Conservation (phyloP, 371 early-diverging fungal genomes). For the Mortierella sp. region DNA sequence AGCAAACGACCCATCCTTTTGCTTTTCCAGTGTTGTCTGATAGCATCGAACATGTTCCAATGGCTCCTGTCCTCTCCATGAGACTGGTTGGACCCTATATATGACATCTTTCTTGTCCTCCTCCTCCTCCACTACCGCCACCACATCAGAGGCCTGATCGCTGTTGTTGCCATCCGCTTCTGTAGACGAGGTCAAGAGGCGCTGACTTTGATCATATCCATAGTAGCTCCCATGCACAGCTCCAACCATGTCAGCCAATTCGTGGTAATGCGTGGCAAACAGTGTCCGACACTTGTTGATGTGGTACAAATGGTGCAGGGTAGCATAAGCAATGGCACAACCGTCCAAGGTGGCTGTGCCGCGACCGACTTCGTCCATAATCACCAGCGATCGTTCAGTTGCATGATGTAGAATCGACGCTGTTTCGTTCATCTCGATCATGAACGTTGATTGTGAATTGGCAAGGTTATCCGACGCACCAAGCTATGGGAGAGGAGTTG, state of each 20-base stretch:
- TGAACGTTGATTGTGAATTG: conserved; percentile 95
- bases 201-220: background rate
- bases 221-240: conserved; percentile 24
- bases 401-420: conserved; percentile 88
- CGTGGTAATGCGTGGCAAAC: conserved; percentile 98
- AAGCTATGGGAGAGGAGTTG: no score
- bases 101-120: background rate
- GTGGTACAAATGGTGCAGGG: conserved; percentile 81
- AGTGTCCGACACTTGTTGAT: conserved; percentile 61
- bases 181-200: background rate
- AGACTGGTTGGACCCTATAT: background rate
- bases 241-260: conserved; percentile 63
- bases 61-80: conserved; percentile 32
- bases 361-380: conserved; percentile 98
- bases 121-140: background rate
- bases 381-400: conserved; percentile 81
- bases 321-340: conserved; percentile 89
- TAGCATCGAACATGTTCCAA: conserved; percentile 59
- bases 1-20: conserved; percentile 57
- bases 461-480: conserved; percentile 80
- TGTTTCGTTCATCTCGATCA: conserved; percentile 98
- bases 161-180: no score
- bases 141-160: no score
- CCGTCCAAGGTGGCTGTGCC: conserved; percentile 98
- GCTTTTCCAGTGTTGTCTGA: conserved; percentile 62